Percentiles rank a stretch among this genome's conserved stretches.
Conservation (phyloP, 2,329 filamentous ascomycete genomes). For the Onygenales sp. region DNA sequence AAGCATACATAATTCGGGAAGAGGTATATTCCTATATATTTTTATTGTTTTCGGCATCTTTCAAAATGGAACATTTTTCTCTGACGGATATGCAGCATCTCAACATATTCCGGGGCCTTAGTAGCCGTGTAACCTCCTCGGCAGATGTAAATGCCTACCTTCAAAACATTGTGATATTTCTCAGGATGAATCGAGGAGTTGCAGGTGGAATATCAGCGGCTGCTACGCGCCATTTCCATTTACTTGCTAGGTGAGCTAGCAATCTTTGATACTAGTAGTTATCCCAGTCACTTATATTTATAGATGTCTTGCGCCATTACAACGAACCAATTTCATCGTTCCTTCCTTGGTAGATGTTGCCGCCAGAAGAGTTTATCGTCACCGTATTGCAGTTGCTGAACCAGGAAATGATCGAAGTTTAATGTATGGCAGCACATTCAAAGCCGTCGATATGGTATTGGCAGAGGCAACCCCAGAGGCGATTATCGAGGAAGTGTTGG, state of each 20-base stretch:
- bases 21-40: conserved; percentile 1
- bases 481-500: conserved; percentile 51
- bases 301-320: conserved; percentile 67
- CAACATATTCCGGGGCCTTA: conserved; percentile 49
- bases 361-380: conserved; percentile 75
- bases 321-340: conserved; percentile 69
- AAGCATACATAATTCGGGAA: conserved; percentile 2
- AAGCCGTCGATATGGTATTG: conserved; percentile 58
- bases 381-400: conserved; percentile 63
- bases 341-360: conserved; percentile 77
- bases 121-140: conserved; percentile 52
- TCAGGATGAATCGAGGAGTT: conserved; percentile 80
- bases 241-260: conserved; percentile 49
- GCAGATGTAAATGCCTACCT: conserved; percentile 76
- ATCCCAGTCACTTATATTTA: conserved; percentile 15
- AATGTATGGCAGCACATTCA: conserved; percentile 79
- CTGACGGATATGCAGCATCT: conserved; percentile 33
- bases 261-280: background rate
- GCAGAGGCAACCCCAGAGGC: conserved; percentile 47
- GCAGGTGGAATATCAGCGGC: conserved; percentile 65
- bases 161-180: conserved; percentile 77
- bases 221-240: conserved; percentile 68
- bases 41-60: background rate
- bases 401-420: conserved; percentile 72
- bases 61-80: background rate